A percentile compares a stretch with the other conserved stretches of the same genome.
Conservation (phyloP, 768 basidiomycete genomes). For the Tubosaeta brunneosetosa region DNA sequence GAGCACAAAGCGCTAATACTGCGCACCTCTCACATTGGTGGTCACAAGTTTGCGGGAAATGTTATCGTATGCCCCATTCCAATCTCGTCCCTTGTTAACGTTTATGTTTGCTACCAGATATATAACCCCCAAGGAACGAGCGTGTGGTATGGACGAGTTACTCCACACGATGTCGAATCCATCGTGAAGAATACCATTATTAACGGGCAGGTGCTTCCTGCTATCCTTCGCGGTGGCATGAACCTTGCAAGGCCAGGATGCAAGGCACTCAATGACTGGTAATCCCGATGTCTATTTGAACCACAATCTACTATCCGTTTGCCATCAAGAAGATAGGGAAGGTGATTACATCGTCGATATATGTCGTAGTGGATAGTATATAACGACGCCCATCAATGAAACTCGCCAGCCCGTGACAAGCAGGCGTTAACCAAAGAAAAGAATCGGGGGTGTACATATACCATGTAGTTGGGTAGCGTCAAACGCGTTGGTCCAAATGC, state of each 20-base stretch:
- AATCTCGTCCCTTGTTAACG: not conserved
- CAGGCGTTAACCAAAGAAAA: conserved; percentile 7
- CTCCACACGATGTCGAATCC: conserved; percentile 81
- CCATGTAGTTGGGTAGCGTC: conserved; percentile 4
- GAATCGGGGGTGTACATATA: conserved; percentile 1
- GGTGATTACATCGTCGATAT: conserved; percentile 24
- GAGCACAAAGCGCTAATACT: conserved; percentile 77
- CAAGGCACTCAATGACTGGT: conserved; percentile 71
- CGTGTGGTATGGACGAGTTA: conserved; percentile 93
- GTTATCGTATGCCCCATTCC: conserved; percentile 61
- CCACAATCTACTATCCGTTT: not conserved
- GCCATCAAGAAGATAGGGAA: not conserved
- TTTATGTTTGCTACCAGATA: conserved; percentile 46
- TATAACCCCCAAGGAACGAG: conserved; percentile 81
- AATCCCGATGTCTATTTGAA: conserved; percentile 5
- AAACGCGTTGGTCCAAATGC: conserved; percentile 16
- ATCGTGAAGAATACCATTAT: conserved; percentile 87
- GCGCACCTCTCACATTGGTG: conserved; percentile 86
- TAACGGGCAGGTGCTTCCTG: conserved; percentile 76
- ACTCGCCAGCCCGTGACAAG: conserved; percentile 4
- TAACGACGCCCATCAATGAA: conserved; percentile 5
- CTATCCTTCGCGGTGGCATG: conserved; percentile 80
- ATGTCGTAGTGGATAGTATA: conserved; percentile 26
- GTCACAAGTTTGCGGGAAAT: conserved; percentile 91
- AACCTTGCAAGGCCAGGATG: conserved; percentile 72